Base-by-base conservation (phyloP, 768 basidiomycete genomes). In the Amanita rimosa region DNA sequence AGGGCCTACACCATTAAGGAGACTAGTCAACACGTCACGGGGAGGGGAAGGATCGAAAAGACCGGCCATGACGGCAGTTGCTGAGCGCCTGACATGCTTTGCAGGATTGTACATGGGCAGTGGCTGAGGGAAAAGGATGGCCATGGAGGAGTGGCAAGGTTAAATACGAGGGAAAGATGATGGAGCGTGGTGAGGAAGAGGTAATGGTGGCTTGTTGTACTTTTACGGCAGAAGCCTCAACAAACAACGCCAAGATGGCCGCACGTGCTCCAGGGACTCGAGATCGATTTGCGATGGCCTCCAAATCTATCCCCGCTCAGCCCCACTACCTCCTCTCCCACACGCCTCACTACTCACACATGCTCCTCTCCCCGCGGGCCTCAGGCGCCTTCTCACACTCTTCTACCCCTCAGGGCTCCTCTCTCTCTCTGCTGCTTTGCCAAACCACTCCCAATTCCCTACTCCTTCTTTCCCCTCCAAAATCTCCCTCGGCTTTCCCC, bases 11-110 rank as follows among this genome's bases (percentile, higher is more conserved):
- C 85, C 85, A 58, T 88, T 88, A 58, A 89, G 67, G 44, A 88
- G 63, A 63, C 82, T 85, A 11, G 87, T 89, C 54, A 90, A 71
- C 53, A 83, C 84, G 65, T 89, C 85, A 60, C 87, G 76, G 33
- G 72, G 59, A 0, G 82, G 79, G 16, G 73, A 73, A 4, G 71
- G 61, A 67, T 89, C 87, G 62, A 85, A 87, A 60, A 72, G 67
- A 55, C 87, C 87, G 0, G 85, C 79, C 64, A 88, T 75, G 36
- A 89, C 81, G 7, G 79, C 61, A 6, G 87, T 90, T 38, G 87
- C 87, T 42, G 75, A 81, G 51, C 87, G 81, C 16, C 75, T 67
- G 24, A 62, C 61, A 46, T 64, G 72, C 58, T 74, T 75, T 45
- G 58, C 56, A 4, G 66, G 62, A 48, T 67, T 61, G 50, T 59